phyloP scores from a whole-genome alignment of 306 rosid species.

The Acacia melanoxylon region DNA sequence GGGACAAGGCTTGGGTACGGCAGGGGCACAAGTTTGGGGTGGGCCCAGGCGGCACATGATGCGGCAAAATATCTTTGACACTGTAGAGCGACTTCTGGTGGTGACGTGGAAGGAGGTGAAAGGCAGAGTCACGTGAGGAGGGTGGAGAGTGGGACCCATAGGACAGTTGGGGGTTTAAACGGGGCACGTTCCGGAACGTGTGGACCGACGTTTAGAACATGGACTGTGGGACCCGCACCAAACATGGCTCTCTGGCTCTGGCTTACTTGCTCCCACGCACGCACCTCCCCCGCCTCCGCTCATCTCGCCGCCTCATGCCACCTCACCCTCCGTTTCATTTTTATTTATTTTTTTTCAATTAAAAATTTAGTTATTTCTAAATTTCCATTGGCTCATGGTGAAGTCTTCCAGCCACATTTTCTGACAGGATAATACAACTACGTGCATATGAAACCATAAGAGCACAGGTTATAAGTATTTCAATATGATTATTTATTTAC shows the following conservation, averaged over 20 bases:
- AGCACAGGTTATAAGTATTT: too few relatives aligned
- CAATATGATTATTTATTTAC: not conserved
- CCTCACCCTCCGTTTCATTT: not conserved
- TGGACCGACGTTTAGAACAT: constrained; percentile 48
- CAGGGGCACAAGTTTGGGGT: not conserved
- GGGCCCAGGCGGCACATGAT: constrained; percentile 37
- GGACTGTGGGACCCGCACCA: constrained; percentile 37
- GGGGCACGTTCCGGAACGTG: constrained; percentile 53
- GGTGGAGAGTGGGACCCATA: not conserved
- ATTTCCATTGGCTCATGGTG: not conserved
- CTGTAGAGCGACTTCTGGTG: not conserved
- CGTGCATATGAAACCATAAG: not conserved
- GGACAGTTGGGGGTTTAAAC: not conserved
- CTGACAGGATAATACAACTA: not conserved
- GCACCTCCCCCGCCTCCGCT: constrained; percentile 27
- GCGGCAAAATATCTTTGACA: not conserved
- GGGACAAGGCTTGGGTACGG: constrained; percentile 34
- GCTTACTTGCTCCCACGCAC: constrained; percentile 38
- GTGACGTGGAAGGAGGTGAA: constrained; percentile 20
- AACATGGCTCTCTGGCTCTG: too few relatives aligned
- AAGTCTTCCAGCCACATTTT: not conserved
- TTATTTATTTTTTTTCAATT: not conserved
- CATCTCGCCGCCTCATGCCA: constrained; percentile 40
- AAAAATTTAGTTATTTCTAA: not conserved
- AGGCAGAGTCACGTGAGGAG: constrained; percentile 60